Evolutionary conservation across 345 rosid species (phyloP).

Genomic region (Atalantia buxifolia): DNA sequence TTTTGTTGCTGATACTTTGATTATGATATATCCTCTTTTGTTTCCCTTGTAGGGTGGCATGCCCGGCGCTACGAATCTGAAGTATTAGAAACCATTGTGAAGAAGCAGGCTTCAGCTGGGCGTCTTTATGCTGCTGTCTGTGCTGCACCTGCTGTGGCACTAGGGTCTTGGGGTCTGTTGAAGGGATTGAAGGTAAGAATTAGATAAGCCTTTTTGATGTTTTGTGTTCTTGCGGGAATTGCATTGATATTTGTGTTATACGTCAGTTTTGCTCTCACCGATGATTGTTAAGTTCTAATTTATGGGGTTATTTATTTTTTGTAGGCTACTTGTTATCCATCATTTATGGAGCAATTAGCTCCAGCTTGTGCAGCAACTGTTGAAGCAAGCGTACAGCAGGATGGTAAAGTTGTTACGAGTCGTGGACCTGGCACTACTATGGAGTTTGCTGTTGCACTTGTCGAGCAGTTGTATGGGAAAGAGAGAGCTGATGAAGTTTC

Average conservation of each 20-base stretch:
- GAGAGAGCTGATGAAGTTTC: slow-evolving; percentile 65
- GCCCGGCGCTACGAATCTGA: slow-evolving; percentile 77
- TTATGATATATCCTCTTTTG: background rate
- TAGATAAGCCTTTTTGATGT: background rate
- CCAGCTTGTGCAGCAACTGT: slow-evolving; percentile 53
- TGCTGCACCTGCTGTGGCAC: slow-evolving; percentile 80
- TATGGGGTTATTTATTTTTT: background rate
- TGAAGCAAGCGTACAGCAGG: slow-evolving; percentile 81
- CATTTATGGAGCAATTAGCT: slow-evolving; percentile 75
- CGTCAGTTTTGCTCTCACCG: background rate
- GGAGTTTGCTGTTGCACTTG: slow-evolving; percentile 71
- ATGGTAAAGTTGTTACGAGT: slow-evolving; percentile 79
- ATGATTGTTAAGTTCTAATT: background rate
- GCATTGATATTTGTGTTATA: too few relatives aligned
- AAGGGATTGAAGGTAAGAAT: slow-evolving; percentile 67
- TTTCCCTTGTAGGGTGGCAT: slow-evolving; percentile 63
- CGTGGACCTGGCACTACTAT: slow-evolving; percentile 89
- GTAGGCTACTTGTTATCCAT: slow-evolving; percentile 89
- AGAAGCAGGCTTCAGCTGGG: slow-evolving; percentile 76
- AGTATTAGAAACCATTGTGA: slow-evolving; percentile 56
- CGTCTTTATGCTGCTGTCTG: slow-evolving; percentile 83
- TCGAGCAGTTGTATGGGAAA: slow-evolving; percentile 76
- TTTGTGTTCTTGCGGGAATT: too few relatives aligned
- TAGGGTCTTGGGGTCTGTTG: slow-evolving; percentile 87
- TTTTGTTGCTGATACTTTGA: background rate